Conservation (phyloP, 2,329 filamentous ascomycete species). For the Alternaria viburni region DNA sequence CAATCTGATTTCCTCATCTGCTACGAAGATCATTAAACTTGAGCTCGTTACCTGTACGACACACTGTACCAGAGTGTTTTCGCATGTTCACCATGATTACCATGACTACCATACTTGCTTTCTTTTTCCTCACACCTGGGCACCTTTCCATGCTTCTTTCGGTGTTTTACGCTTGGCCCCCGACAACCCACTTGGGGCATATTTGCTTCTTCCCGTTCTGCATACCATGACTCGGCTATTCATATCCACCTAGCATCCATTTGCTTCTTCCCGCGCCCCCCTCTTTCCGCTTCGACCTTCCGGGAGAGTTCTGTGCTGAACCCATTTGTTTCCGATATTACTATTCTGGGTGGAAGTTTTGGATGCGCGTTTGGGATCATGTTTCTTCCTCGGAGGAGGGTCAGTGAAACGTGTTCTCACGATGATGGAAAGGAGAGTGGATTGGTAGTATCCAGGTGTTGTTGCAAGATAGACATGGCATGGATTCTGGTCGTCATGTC, state of each 20-base stretch:
- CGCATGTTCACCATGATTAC: too few relatives aligned
- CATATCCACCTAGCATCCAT: neutral
- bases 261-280: neutral
- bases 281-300: neutral
- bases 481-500: neutral
- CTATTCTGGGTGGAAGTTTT: neutral
- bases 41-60: too few relatives aligned
- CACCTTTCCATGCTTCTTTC: neutral
- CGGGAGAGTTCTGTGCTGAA: neutral
- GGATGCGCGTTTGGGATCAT: neutral
- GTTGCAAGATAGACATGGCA: neutral
- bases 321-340: fast-evolving
- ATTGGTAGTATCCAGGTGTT: neutral
- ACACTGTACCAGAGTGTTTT: too few relatives aligned
- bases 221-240: neutral
- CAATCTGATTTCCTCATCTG: too few relatives aligned
- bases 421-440: too few relatives aligned
- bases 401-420: too few relatives aligned
- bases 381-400: neutral
- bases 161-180: neutral
- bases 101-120: too few relatives aligned
- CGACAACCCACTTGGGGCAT: neutral
- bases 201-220: neutral
- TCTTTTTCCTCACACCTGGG: too few relatives aligned
- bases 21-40: too few relatives aligned